Base-by-base conservation (phyloP, 805 yeast species). In the Ogataea sp. region DNA sequence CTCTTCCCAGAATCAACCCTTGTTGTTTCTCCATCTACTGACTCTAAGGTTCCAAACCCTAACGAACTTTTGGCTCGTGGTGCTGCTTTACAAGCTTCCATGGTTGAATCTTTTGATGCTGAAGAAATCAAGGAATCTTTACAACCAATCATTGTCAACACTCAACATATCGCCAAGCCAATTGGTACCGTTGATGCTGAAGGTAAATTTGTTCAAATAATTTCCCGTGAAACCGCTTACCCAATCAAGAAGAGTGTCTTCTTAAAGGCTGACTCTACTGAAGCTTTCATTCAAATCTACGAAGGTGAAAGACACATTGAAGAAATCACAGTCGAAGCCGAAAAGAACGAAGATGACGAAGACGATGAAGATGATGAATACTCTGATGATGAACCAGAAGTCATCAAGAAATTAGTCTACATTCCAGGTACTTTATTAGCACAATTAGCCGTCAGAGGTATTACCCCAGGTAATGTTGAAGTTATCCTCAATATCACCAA, bases 51-150 rank as follows among this genome's bases (percentile, higher is more conserved):
- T 41, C 59, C 80, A 45, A 77, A 85, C 65, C 97, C 98, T 44
- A 80, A 85, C 56, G 97, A 93, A 69, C 72, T 88, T 55, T 70
- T 83, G 48, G 80, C 95, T 48, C 81, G 94, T 57, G 98, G 98
- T 66, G 94, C 96, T 43, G 96, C 97, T 46, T 74, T 90, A 59
- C 97, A 93, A 73, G 98, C 96, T 38, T 78, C 95, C 29, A 70
- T 90, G 53, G 68, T 83, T 46, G 90, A 83, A 54, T 69, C 78
- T 42, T 94, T 86, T 53, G 93, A 82, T 55, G 87, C 75, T 39
- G 95, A 84, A 46, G 93, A 87, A 64, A 69, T 81, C 52, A 67
- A 71, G 36, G 95, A 87, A 65, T 80, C 93, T 42, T 68, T 80
- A 51, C 83, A 84, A 63, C 93, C 94, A 24, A 76, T 84, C 43